Conservation (phyloP, 768 basidiomycete genomes). For the Trametes punicea region DNA sequence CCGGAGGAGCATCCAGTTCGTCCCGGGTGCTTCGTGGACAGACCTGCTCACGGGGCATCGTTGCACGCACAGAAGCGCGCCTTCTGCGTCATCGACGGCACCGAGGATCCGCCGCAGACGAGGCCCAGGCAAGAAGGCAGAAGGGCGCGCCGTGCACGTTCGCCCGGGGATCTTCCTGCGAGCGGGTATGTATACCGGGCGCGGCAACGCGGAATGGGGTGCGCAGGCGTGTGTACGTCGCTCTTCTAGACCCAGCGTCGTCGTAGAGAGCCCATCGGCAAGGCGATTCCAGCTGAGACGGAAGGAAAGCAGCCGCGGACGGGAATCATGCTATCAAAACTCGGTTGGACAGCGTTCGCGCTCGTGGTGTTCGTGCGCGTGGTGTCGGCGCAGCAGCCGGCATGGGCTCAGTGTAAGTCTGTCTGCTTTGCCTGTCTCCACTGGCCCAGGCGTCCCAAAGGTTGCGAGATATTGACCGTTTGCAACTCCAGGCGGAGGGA, state of each 20-base stretch:
- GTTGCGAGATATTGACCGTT: no score
- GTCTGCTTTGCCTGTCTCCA: not conserved
- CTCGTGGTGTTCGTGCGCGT: slow-evolving; percentile 12
- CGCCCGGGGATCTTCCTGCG: not conserved
- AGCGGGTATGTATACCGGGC: not conserved
- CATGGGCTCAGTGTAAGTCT: slow-evolving; percentile 20
- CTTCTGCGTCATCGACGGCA: not conserved
- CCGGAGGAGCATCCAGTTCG: not conserved
- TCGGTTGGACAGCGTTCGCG: slow-evolving; percentile 8
- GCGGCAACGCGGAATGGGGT: no score
- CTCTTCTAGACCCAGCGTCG: not conserved
- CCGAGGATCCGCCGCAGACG: not conserved
- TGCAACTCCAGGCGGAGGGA: slow-evolving; percentile 9
- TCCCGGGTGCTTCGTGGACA: no score
- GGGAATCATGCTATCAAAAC: slow-evolving; percentile 13
- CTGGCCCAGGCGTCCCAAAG: no score
- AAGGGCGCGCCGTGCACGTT: not conserved
- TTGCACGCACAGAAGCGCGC: not conserved
- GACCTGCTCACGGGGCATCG: not conserved
- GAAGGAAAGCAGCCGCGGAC: not conserved
- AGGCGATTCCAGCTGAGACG: not conserved
- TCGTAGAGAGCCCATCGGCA: not conserved
- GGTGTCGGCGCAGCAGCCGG: slow-evolving; percentile 17
- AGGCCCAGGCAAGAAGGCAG: not conserved
- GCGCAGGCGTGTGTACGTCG: no score